phyloP scores from a whole-genome alignment of 2,329 filamentous ascomycete genomes.

The Apiospora saccharicola region DNA sequence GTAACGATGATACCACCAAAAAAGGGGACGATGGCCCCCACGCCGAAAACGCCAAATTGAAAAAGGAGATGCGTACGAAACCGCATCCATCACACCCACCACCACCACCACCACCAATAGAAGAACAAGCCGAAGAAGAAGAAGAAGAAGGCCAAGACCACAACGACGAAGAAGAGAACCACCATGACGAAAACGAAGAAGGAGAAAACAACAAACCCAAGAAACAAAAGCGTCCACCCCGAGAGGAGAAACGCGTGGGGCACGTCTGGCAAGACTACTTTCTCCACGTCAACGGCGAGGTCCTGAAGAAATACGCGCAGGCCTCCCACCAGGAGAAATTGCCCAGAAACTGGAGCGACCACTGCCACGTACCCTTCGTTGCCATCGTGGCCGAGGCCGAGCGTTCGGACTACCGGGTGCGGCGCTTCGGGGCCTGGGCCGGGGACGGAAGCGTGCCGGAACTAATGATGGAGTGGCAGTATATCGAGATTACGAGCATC shows the following conservation, averaged over 20 bases:
- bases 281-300: neutral
- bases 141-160: neutral
- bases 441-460: neutral
- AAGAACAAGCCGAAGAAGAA: neutral
- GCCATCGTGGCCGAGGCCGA: slow-evolving; percentile 13
- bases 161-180: neutral
- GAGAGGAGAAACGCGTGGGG: neutral
- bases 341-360: neutral
- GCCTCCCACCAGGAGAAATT: neutral
- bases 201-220: neutral
- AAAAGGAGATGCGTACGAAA: neutral
- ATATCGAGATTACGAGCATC: neutral
- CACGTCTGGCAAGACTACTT: slow-evolving; percentile 19
- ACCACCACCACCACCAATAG: too few relatives aligned
- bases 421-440: neutral
- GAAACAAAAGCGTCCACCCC: neutral
- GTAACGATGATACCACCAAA: neutral
- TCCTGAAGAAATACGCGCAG: neutral
- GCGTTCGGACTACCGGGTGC: neutral
- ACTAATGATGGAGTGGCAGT: neutral
- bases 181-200: neutral
- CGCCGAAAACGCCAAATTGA: neutral
- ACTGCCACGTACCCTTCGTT: neutral
- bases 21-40: neutral
- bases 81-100: too few relatives aligned